A percentile compares a stretch with the other conserved stretches of the same genome.
Evolutionary conservation across 2,329 filamentous ascomycete genomes (phyloP).

Genomic region (Alternaria dauci): DNA sequence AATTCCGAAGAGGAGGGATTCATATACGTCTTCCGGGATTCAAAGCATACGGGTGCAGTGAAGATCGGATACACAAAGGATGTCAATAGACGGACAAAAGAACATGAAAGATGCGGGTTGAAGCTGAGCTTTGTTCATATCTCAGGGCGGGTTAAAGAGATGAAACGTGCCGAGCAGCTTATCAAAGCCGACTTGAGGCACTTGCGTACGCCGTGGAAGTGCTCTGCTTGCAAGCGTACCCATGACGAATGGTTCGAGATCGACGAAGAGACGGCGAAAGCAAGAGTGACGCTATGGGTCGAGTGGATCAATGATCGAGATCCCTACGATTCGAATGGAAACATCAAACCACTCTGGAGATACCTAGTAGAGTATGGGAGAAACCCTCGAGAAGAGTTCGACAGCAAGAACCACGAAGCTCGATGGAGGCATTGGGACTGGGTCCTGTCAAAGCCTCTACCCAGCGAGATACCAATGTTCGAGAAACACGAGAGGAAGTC

Average conservation of each 20-base stretch:
- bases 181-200: background rate
- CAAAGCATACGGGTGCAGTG: background rate
- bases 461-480: background rate
- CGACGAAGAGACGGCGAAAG: background rate
- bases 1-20: background rate
- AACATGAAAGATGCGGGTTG: background rate
- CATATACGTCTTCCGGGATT: background rate
- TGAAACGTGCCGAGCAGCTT: background rate
- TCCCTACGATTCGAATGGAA: background rate
- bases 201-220: background rate
- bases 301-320: background rate
- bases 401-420: background rate
- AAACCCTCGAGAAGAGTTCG: background rate
- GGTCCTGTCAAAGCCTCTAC: background rate
- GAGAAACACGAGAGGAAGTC: background rate
- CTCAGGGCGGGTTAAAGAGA: background rate
- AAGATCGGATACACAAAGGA: conserved; percentile 1
- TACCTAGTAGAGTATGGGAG: too few relatives aligned
- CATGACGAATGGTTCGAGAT: background rate
- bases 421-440: background rate
- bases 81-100: background rate
- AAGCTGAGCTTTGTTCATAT: background rate
- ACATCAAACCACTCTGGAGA: too few relatives aligned
- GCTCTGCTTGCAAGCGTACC: background rate
- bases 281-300: background rate